A percentile compares a stretch with the other conserved stretches of the same genome.
Evolutionary conservation across 2,329 filamentous ascomycete species (phyloP).

Genomic region (Elsinoe fawcettii): DNA sequence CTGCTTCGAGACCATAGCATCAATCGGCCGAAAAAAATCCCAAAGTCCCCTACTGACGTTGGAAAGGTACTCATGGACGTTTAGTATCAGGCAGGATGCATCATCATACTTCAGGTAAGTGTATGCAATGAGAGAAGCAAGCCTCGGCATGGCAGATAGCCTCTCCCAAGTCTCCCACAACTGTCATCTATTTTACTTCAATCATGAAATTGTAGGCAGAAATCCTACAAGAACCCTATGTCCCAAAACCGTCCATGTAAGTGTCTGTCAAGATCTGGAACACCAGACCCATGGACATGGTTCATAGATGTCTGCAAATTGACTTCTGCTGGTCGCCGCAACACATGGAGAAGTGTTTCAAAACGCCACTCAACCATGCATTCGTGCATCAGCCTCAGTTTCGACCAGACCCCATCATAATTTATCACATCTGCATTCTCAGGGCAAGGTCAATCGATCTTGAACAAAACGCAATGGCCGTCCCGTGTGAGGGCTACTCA

Average conservation of each 20-base stretch:
- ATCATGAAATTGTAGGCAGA: neutral
- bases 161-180: neutral
- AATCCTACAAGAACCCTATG: neutral
- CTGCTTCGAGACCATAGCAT: no score
- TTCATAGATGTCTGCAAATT: neutral
- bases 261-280: neutral
- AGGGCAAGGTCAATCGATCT: neutral
- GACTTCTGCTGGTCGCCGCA: neutral
- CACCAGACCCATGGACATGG: neutral
- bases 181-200: neutral
- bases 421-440: neutral
- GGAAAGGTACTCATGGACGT: no score
- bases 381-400: slow-evolving; percentile 2
- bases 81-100: no score
- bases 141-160: neutral
- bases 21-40: no score
- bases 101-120: no score
- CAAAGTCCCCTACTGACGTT: no score
- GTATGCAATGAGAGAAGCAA: neutral
- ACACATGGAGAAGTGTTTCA: slow-evolving; percentile 1
- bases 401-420: neutral
- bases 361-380: neutral
- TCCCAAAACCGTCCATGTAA: neutral
- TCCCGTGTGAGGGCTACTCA: neutral
- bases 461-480: neutral